A percentile compares a stretch with the other conserved stretches of the same genome.
phyloP scores from a whole-genome alignment of 441 rosid species.

The Manihot esculenta region DNA sequence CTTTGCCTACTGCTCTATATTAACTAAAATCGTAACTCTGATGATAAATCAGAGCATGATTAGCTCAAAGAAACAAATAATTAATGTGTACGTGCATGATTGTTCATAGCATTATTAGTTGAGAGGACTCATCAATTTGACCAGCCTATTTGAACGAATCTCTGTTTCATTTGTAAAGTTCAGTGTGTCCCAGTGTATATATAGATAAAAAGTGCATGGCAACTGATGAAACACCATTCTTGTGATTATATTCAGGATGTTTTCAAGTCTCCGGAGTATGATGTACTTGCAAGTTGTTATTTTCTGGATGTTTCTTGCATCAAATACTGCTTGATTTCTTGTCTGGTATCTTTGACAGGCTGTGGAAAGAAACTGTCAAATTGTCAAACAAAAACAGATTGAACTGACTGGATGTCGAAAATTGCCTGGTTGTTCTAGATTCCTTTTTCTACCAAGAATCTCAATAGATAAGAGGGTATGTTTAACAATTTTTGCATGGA shows the following conservation, averaged over 20 bases:
- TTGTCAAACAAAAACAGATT: conserved; percentile 25
- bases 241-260: background rate
- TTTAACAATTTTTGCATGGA: conserved; percentile 14
- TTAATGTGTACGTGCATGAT: background rate
- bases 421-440: conserved; percentile 24
- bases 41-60: background rate
- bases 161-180: background rate
- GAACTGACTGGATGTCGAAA: conserved; percentile 23
- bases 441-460: conserved; percentile 30
- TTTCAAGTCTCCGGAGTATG: background rate
- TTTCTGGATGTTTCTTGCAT: background rate
- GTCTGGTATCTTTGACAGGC: conserved; percentile 35
- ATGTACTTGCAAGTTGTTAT: background rate
- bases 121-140: background rate
- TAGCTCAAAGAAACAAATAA: background rate
- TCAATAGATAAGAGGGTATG: conserved; percentile 38
- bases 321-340: background rate
- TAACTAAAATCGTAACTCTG: background rate
- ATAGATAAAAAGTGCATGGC: background rate
- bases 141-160: background rate
- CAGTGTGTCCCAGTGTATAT: background rate
- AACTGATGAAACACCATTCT: background rate
- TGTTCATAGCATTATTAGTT: background rate
- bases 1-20: background rate
- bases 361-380: conserved; percentile 22